Evolutionary conservation across 1,284 basidiomycete genomes (phyloP), one percentile per base, ranked within the genome.

Genomic region (Takashimella koratensis): DNA sequence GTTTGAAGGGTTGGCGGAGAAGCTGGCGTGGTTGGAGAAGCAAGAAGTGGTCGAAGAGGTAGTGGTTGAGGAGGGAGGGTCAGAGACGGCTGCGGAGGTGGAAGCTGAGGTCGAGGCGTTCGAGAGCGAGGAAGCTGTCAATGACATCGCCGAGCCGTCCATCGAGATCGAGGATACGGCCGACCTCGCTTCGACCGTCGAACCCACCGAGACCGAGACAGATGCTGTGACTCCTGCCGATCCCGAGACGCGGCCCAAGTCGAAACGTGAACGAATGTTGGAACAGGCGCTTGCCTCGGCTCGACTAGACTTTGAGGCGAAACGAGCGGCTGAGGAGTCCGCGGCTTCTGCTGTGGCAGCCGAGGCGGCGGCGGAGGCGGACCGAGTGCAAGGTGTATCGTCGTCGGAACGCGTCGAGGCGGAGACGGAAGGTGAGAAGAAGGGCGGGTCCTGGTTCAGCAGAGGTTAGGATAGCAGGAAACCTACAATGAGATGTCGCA

Each of bases 1-100:
- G 8, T 65, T 71, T 41, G 52, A 59, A 24, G 69, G 66, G 16
- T n/a, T 71, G 11, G 61, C 55, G 16, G 65, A 68, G 42, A 40
- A 54, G 52, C 60, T 52, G 40, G n/a, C 27, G 40, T 16, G 6
- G 10, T 45, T 57, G 13, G 42, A 43, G 42, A 21, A 43, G 21
- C 20, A 46, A 46, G 16, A 23, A 8, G 24, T 22, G 8, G 10
- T 25, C 19, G 45, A 27, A n/a, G 50, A 22, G 19, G 49, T 25
- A 19, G 16, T 43, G 4, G 25, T 25, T 10, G 47, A 24, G 47
- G 36, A 42, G 22, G 49, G 30, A n/a, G n/a, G n/a, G n/a, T 36
- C 30, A 36, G 16, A 36, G 16, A 36, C 16, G 10, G 16, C 30
- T 8, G 8, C 30, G 16, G 16, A 36, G 16, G 10, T 16, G 16